Base-by-base conservation (phyloP, 106 monocot genomes). In the Amphibolis antarctica region DNA sequence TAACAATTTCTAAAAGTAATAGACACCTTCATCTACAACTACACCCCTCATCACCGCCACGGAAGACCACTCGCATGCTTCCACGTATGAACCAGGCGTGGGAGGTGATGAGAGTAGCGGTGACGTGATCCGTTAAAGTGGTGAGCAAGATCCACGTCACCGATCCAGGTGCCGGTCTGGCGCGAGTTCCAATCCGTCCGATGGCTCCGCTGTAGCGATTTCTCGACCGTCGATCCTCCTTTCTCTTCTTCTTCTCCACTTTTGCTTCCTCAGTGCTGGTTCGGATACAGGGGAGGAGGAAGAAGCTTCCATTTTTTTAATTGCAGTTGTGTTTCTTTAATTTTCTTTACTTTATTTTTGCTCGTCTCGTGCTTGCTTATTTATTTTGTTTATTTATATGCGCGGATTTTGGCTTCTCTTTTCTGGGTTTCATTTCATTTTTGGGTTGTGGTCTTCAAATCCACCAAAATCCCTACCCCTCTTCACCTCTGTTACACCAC, bases 81-180 rank as follows among this genome's bases (percentile, higher is more conserved):
- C 49, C 2, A 10, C 13, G 0, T 7, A 10, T 23, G 19, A 23
- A 25, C 23, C 20, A 10, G 3, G 24, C 19, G 4, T 11, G 18
- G 24, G 11, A 21, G 23, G 4, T 4, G 5, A 10, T 11, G 0
- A 4, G 24, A 23, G 54, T 55, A 23, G 24, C 54, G 54, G 54
- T 55, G 54, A 55, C 54, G 5, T 0, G 23, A 55, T 5, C 54
- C 19, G 23, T 17, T 49, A 49, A 49, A 49, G 49, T 12, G 49
- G 49, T 19, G n/a, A 49, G 49, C 24, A 20, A 4, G 19, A 25
- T 55, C 54, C 54, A 55, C 54, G 54, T 55, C 54, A 55, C 54
- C 54, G 54, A 55, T 55, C 54, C 54, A 55, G 24, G 18, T 0
- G 23, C 24, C 2, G 23, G 24, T 2, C 22, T 3, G 4, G 10